Base-by-base conservation (phyloP, 257 asterid species). In the Ilex aquifolium region DNA sequence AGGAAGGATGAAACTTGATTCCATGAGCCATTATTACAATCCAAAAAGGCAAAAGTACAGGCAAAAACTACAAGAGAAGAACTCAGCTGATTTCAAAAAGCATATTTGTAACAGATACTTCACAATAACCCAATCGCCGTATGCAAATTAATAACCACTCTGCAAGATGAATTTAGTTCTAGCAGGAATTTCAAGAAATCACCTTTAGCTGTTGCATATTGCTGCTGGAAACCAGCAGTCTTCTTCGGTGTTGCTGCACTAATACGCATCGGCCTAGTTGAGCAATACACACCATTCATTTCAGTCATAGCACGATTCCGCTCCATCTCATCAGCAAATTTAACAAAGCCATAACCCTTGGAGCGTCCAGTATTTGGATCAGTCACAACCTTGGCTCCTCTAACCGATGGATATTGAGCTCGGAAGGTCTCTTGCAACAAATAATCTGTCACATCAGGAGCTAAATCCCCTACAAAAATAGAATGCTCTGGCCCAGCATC, bases 231-330 rank as follows among this genome's bases (percentile, higher is more conserved):
- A 40, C 78, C 84, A 29, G 83, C 30, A 7, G 82, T 69, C 79
- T 92, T 92, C 82, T 92, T 92, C 40, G 99, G 96, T 36, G 95
- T 91, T 15, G 99, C 99, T 31, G 95, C 96, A 78, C 96, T 92
- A 61, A 92, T 92, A 42, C 99, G 88, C 99, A 92, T 92, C 31
- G 99, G 90, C 78, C 99, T 83, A 44, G 95, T 87, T 29, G 99
- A 92, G 82, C 97, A 89, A 79, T 89, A 92, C 44, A 78, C 78
- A 53, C 99, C 99, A 57, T 92, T 92, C 99, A 92, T 92, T 72
- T 92, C 97, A 57, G 80, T 80, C 99, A 92, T 92, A 2, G 99
- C 97, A 58, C 97, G 83, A 64, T 92, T 92, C 77, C 96, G 76
- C 75, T 92, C 99, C 3, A 61, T 62, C 74, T 92, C 99, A 66